Conservation (phyloP, 805 yeast genomes). For the Metahyphopichia silvanorum region DNA sequence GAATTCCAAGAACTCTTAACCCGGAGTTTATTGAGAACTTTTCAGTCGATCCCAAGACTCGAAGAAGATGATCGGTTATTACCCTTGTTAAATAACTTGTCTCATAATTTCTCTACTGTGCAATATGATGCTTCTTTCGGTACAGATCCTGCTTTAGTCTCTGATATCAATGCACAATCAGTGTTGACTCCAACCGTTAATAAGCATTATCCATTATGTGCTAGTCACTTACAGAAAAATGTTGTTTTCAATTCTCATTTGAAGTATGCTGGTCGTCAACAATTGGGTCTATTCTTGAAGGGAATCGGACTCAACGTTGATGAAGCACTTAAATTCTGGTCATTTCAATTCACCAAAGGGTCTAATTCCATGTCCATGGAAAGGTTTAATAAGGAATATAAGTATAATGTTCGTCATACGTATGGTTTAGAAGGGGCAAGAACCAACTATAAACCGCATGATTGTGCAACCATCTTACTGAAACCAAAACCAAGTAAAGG, state of each 20-base stretch:
- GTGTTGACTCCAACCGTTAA: constrained; percentile 53
- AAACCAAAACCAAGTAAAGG: constrained; percentile 65
- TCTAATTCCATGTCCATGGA: constrained; percentile 56
- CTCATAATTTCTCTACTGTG: constrained; percentile 45
- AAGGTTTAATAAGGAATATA: constrained; percentile 81
- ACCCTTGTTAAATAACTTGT: constrained; percentile 77
- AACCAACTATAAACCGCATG: constrained; percentile 81
- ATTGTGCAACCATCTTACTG: constrained; percentile 71
- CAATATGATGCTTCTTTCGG: constrained; percentile 52
- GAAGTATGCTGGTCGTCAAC: constrained; percentile 81
- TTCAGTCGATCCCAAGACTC: constrained; percentile 74
- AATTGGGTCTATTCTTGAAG: constrained; percentile 78
- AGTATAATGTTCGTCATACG: constrained; percentile 81
- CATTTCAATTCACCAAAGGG: constrained; percentile 60
- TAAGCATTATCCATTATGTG: constrained; percentile 81
- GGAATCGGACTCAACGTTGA: constrained; percentile 86
- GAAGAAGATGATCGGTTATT: constrained; percentile 90
- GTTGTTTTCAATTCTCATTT: constrained; percentile 65
- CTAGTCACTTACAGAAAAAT: constrained; percentile 61
- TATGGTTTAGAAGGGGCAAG: constrained; percentile 93
- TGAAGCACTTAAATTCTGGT: constrained; percentile 87
- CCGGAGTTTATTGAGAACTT: constrained; percentile 58
- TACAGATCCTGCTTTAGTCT: constrained; percentile 21
- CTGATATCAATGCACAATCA: constrained; percentile 57
- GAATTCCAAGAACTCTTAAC: constrained; percentile 61